Evolutionary conservation across 176 grass and related monocot species (phyloP).

Genomic region (Bothriochloa decipiens): DNA sequence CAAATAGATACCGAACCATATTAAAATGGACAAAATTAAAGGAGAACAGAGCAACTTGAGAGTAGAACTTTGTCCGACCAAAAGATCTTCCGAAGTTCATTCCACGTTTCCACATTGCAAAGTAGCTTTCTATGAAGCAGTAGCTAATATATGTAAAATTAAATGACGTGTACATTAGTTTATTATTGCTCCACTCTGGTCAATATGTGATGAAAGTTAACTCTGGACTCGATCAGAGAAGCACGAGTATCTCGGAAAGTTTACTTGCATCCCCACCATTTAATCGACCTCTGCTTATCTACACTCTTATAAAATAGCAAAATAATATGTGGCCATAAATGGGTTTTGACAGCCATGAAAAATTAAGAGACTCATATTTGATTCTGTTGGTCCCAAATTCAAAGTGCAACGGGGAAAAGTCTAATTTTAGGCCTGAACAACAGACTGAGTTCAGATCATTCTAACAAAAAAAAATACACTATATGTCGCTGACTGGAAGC

Average conservation of each 20-base stretch:
- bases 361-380: neutral
- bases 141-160: constrained; percentile 21
- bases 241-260: neutral
- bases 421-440: neutral
- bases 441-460: neutral
- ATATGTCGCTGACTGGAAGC: neutral
- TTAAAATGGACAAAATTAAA: neutral
- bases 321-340: neutral
- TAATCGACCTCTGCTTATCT: neutral
- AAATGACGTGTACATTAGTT: neutral
- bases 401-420: neutral
- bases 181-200: constrained; percentile 16
- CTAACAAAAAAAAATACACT: neutral
- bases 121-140: constrained; percentile 12
- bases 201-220: neutral
- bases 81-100: constrained; percentile 9
- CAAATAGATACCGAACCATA: neutral
- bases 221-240: neutral
- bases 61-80: neutral
- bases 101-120: neutral
- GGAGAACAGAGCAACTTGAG: neutral
- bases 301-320: constrained; percentile 1
- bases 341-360: constrained; percentile 6
- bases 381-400: neutral
- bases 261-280: constrained; percentile 19